Evolutionary conservation across 768 basidiomycete genomes (phyloP), one percentile per base, ranked within the genome.

Genomic region (Trametes elegans): DNA sequence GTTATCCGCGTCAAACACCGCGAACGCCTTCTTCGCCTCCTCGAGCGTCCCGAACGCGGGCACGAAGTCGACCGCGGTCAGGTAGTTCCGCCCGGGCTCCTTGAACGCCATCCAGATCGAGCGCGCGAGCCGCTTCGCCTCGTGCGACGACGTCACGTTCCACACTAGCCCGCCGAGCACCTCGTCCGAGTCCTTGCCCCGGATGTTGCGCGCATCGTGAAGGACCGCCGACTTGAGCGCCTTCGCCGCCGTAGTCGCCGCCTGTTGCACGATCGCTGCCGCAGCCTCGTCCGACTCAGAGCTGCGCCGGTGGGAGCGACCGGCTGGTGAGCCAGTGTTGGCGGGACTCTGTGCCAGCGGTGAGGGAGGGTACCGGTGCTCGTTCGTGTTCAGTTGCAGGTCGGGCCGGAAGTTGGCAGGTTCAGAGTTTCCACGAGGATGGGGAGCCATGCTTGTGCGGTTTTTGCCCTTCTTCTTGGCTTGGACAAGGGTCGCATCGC

Each of bases 41-140:
- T 72, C 77, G 10, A 72, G 68, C n/a, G 78, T 78, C 16, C 76
- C 62, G 63, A 87, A 92, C 10, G 84, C 88, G 7, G 85, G 83
- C 53, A 78, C 75, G 63, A 92, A 87, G 67, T 91, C 90, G 18
- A 75, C 69, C n/a, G 87, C 76, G 35, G 84, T 62, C 48, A 92
- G 76, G 66, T 84, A 88, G 4, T 68, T 76, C 51, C 86, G 77
- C 23, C 74, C 75, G 19, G 79, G 76, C 53, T 72, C 70, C 65
- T 76, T 80, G 69, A 90, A 82, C 7, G 82, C 76, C 51, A 65
- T 77, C 71, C 82, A 91, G 48, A 87, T 85, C 27, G 78, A 72
- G 27, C 81, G 79, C 19, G 90, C 89, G 28, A 91, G 77, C 41
- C 81, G 82, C 85, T 88, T 90, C 18, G 88, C 88, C 68, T 90